phyloP scores from a whole-genome alignment of 202 grass and related monocot species.

The Setaria italica region DNA sequence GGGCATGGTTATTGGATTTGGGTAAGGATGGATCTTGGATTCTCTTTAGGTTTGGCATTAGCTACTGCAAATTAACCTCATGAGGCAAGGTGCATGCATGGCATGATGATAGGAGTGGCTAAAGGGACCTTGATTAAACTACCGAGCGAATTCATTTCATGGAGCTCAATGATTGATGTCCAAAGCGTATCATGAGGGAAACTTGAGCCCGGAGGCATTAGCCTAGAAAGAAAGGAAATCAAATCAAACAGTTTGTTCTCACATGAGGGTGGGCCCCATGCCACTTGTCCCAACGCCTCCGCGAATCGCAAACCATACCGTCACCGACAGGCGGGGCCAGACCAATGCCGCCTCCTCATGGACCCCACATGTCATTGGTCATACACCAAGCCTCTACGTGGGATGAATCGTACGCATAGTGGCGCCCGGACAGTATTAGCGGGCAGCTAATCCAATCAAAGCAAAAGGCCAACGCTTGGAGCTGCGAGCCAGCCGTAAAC shows the following conservation, averaged over 20 bases:
- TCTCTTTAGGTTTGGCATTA: constrained; percentile 48
- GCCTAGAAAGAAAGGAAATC: constrained; percentile 37
- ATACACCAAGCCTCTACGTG: rapidly evolving
- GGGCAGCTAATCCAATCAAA: constrained; percentile 37
- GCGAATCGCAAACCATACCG: rapidly evolving
- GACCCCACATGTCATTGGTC: background rate
- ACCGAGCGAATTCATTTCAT: constrained; percentile 22
- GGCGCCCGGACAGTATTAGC: background rate
- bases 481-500: constrained; percentile 70
- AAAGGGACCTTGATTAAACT: constrained; percentile 44
- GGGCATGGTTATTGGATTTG: background rate
- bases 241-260: constrained; percentile 43
- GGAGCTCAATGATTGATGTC: constrained; percentile 69
- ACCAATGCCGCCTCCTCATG: rapidly evolving
- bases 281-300: background rate
- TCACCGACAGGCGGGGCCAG: background rate
- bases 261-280: background rate
- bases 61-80: constrained; percentile 18
- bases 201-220: constrained; percentile 50
- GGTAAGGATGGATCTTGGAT: constrained; percentile 45
- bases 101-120: constrained; percentile 15
- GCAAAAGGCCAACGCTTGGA: constrained; percentile 52
- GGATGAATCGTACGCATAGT: background rate
- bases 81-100: background rate
- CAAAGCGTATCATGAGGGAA: constrained; percentile 64